Evolutionary conservation across 257 asterid genomes (phyloP), one percentile per base, ranked within the genome.

Genomic region (Mentha longifolia): DNA sequence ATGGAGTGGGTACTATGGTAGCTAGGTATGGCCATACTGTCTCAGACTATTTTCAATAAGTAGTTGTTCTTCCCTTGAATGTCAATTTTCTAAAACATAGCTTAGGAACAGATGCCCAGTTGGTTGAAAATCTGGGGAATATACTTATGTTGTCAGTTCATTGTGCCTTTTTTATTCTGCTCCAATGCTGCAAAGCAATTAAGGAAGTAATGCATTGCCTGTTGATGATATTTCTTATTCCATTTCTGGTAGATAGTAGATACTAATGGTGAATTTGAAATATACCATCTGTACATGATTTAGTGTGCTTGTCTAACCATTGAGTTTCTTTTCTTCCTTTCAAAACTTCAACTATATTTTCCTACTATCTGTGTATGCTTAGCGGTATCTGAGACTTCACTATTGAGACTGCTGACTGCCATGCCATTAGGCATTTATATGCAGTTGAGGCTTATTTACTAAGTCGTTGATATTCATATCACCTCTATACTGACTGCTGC

Each of bases 1-100:
- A 85, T 52, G 96, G 99, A 74, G 96, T 89, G 17, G 96, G 96
- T 72, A 92, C 98, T 7, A 92, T 92, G 98, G 95, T 92, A 54
- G 92, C 98, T 67, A 92, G 96, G 98, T 92, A 79, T 49, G 66
- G 50, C 70, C 49, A 61, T 71, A 39, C 57, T 74, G 75, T 30
- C 3, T 56, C 37, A 54, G 28, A 50, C 62, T 67, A 57, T 35
- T 61, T 11, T 51, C 74, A 47, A 33, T n/a, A 47, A 19, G 9
- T 19, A 42, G 20, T 28, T 70, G 25, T 28, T 66, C 39, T 61
- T 46, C 15, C 55, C 59, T 70, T 50, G 16, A 59, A 19, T 39
- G 49, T 20, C 17, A 22, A 6, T 45, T 43, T 45, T 13, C 8
- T 45, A 11, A 63, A 52, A 42, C 12, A 58, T 35, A 5, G 56